Evolutionary conservation across 164 flowering plant genomes (phyloP).

Genomic region (Warburgia ugandensis): DNA sequence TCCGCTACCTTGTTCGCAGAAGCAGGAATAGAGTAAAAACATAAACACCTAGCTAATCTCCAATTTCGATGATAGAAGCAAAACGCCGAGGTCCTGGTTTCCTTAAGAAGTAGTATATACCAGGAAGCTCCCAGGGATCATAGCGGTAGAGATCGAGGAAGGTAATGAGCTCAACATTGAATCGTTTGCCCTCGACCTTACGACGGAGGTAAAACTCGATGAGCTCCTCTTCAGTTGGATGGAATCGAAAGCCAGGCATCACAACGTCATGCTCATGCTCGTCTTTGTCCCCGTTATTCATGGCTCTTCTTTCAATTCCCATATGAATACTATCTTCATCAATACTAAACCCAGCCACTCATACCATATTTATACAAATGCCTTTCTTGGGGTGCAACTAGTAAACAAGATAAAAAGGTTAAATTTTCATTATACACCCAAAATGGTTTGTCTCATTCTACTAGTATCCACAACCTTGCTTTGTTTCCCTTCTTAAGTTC

Average conservation of each 20-base stretch:
- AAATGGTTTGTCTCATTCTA: background rate
- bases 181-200: conserved; percentile 91
- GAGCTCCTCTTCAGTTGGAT: conserved; percentile 97
- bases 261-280: conserved; percentile 77
- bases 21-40: background rate
- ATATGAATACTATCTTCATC: conserved; percentile 18
- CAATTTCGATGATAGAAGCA: no score
- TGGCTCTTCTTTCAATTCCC: conserved; percentile 42
- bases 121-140: conserved; percentile 99
- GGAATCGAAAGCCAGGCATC: conserved; percentile 98
- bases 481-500: background rate
- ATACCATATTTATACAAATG: conserved; percentile 7
- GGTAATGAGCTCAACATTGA: conserved; percentile 91
- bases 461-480: no score
- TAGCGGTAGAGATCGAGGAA: conserved; percentile 90
- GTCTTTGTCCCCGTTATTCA: conserved; percentile 27
- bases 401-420: conserved; percentile 17
- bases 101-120: conserved; percentile 28
- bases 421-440: conserved; percentile 14
- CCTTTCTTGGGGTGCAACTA: conserved; percentile 16
- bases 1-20: no score
- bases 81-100: no score
- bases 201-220: conserved; percentile 96
- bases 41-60: background rate
- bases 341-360: background rate